Evolutionary conservation across 2,329 filamentous ascomycete species (phyloP).

Genomic region (Penicillium sp.): DNA sequence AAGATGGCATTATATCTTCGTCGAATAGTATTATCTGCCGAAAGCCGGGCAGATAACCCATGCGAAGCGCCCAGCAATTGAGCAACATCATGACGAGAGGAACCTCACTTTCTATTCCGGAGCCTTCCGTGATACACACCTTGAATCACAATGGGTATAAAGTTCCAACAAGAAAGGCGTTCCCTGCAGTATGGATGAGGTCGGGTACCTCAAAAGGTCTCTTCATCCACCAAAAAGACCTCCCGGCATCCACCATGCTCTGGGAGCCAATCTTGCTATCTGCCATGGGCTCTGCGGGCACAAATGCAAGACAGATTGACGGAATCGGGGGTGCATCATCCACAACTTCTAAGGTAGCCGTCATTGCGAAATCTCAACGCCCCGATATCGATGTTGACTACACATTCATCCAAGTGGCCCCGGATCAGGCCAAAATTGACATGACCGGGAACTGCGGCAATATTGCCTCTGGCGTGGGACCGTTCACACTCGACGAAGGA

Average conservation of each 20-base stretch:
- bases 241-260: slow-evolving; percentile 25
- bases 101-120: too few species aligned
- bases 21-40: too few species aligned
- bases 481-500: slow-evolving; percentile 58
- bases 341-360: slow-evolving; percentile 66
- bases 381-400: slow-evolving; percentile 59
- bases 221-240: slow-evolving; percentile 38
- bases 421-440: slow-evolving; percentile 59
- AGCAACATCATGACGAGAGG: too few species aligned
- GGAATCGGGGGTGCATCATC: slow-evolving; percentile 67
- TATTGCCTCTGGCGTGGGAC: slow-evolving; percentile 64
- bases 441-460: slow-evolving; percentile 69
- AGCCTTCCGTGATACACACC: too few species aligned
- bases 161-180: too few species aligned
- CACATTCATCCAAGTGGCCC: slow-evolving; percentile 66
- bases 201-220: slow-evolving; percentile 43
- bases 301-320: too few species aligned
- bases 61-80: too few species aligned
- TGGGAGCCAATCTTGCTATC: slow-evolving; percentile 35
- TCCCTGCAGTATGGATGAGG: too few species aligned
- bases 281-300: slow-evolving; percentile 32
- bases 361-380: slow-evolving; percentile 54
- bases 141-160: too few species aligned
- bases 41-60: too few species aligned
- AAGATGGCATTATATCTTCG: too few species aligned